Conservation (phyloP, 2,329 filamentous ascomycete species). For the Lachnellula cervina region DNA sequence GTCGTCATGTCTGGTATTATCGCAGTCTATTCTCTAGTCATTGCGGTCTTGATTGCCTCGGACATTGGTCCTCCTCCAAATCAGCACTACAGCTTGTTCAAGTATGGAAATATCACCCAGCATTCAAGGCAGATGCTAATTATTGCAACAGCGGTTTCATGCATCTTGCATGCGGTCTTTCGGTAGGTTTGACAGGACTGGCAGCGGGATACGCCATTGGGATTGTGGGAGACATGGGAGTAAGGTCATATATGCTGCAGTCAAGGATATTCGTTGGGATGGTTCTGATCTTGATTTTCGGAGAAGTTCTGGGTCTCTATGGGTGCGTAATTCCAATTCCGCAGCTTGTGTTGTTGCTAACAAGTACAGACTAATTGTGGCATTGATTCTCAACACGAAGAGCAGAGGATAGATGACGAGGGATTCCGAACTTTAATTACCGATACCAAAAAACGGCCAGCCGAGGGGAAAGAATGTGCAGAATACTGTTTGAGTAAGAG, state of each 20-base stretch:
- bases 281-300: conserved; percentile 98
- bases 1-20: conserved; percentile 99
- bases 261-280: conserved; percentile 96
- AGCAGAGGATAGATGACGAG: conserved; percentile 26
- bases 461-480: conserved; percentile 1
- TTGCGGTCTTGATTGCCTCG: conserved; percentile 90
- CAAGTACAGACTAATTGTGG: conserved; percentile 72
- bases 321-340: conserved; percentile 58
- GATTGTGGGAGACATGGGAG: conserved; percentile 88
- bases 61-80: conserved; percentile 71
- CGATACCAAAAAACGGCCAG: not conserved
- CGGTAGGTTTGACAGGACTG: conserved; percentile 86
- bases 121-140: conserved; percentile 5
- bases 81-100: conserved; percentile 75
- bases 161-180: conserved; percentile 86
- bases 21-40: conserved; percentile 94
- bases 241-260: conserved; percentile 93
- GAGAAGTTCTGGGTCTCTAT: conserved; percentile 93
- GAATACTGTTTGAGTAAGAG: conserved; percentile 26
- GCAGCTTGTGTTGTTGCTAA: conserved; percentile 9
- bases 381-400: conserved; percentile 88
- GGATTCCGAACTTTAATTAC: not conserved
- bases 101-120: conserved; percentile 44
- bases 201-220: conserved; percentile 96
- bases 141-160: conserved; percentile 66